Conservation (phyloP, 495 filamentous ascomycete species). For the Xylaria telfairii region DNA sequence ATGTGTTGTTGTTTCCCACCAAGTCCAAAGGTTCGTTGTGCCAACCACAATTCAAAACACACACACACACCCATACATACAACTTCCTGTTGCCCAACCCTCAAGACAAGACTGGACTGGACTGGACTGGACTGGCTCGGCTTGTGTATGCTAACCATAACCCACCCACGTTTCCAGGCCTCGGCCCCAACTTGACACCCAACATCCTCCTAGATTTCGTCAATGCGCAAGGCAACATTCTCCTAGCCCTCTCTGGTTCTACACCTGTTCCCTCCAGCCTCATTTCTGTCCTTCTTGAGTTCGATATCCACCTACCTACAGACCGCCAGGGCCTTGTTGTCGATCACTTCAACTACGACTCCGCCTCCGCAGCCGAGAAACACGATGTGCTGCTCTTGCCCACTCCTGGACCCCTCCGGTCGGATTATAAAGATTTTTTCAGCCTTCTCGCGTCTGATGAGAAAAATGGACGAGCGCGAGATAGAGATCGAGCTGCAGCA, state of each 20-base stretch:
- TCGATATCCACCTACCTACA: conserved; percentile 86
- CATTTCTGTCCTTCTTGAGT: conserved; percentile 83
- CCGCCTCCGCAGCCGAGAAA: conserved; percentile 72
- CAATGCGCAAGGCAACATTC: conserved; percentile 89
- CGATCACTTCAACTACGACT: conserved; percentile 96
- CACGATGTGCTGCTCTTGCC: conserved; percentile 88
- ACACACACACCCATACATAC: too few relatives aligned
- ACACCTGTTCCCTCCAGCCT: conserved; percentile 75
- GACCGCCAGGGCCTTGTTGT: conserved; percentile 84
- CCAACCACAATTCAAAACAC: too few relatives aligned
- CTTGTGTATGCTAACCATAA: conserved; percentile 32
- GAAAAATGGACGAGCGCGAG: conserved; percentile 24
- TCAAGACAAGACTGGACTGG: too few relatives aligned
- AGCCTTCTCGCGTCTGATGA: conserved; percentile 58
- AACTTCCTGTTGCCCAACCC: not conserved
- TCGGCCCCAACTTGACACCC: conserved; percentile 86
- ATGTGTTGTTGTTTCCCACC: conserved; percentile 83
- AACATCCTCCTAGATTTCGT: conserved; percentile 89
- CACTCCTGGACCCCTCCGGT: conserved; percentile 63
- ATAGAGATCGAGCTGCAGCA: not conserved
- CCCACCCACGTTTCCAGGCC: conserved; percentile 58
- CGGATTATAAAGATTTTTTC: conserved; percentile 82
- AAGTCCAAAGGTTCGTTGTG: conserved; percentile 85
- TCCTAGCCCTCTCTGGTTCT: conserved; percentile 82
- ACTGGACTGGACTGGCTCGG: too few relatives aligned